Conservation (phyloP, 768 basidiomycete species). For the Serendipita sp. region DNA sequence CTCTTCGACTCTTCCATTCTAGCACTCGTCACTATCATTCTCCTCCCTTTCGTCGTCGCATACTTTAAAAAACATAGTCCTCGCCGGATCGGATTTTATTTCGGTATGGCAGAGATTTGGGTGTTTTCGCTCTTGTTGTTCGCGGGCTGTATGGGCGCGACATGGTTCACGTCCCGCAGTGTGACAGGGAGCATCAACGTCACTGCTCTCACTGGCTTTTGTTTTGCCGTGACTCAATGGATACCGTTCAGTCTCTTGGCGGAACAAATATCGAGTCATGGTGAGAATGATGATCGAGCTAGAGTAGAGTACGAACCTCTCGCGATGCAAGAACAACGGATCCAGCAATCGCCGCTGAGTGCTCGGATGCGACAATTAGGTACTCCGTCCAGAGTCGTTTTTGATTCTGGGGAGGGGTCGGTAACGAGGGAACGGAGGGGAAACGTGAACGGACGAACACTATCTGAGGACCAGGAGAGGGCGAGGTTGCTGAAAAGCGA, state of each 20-base stretch:
- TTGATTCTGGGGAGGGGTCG: background rate
- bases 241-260: conserved; percentile 73
- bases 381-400: background rate
- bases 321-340: background rate
- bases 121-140: conserved; percentile 30
- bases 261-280: background rate
- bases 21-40: too few relatives aligned
- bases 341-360: background rate
- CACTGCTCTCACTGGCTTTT: conserved; percentile 66
- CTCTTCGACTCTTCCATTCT: too few relatives aligned
- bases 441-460: conserved; percentile 17
- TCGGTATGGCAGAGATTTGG: conserved; percentile 42
- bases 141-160: conserved; percentile 59
- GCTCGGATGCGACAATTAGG: too few relatives aligned
- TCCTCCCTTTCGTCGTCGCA: too few relatives aligned
- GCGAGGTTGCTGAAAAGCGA: conserved; percentile 14
- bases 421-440: conserved; percentile 9
- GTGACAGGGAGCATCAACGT: conserved; percentile 48
- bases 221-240: conserved; percentile 91
- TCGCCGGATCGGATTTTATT: conserved; percentile 20
- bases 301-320: background rate
- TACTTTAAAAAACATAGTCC: conserved; percentile 10
- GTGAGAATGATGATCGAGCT: background rate
- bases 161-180: conserved; percentile 63
- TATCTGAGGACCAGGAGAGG: conserved; percentile 7